Evolutionary conservation across 345 rosid genomes (phyloP), one percentile per base, ranked within the genome.

Genomic region (Brassica juncea): DNA sequence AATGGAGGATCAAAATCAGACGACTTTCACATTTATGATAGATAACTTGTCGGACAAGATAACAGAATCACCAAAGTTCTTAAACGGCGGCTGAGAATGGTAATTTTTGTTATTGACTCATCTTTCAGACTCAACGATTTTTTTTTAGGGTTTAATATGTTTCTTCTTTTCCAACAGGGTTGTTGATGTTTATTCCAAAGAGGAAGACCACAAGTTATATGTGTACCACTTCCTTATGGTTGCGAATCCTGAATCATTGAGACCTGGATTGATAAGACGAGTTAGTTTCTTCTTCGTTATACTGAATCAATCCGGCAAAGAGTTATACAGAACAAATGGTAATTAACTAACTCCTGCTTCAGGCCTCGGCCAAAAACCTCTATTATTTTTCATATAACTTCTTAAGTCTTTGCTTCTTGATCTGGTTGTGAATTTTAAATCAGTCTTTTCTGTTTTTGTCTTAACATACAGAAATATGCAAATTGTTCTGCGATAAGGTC

Each of bases 41-140:
- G 54, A 71, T 71, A 71, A 57, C 66, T 71, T 71, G 66, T 58
- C 75, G 0, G 34, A 57, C 8, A 71, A 71, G 34, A 49, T 11
- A 71, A 28, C 8, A 34, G 0, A 1, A 19, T 19, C 74, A 16
- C 16, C 64, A 5, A 55, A 32, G 0, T 70, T 70, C 31, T 70
- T 6, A 32, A 19, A 28, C 12, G 49, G 64, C 31, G 49, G 74
- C 47, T 31, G 30, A 31, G 49, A 70, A 70, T 70, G 74, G 64
- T 54, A 61, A 16, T 2, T 8, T 49, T 4, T 44, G 12, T 44
- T 44, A 44, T 44, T 11, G n/a, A 11, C 12, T 11, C n/a, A 44
- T 44, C 5, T 44, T 44, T 44, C 1, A 19, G 52, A 44, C 12
- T 44, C 52, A 44, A 49, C 52, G 49, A 19, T 19, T 19, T 44